These are phyloP conservation scores for Saccharomyces hybrid DNA, from an alignment of 1,139 yeast genomes.

Conservation along the genomic window DNA sequence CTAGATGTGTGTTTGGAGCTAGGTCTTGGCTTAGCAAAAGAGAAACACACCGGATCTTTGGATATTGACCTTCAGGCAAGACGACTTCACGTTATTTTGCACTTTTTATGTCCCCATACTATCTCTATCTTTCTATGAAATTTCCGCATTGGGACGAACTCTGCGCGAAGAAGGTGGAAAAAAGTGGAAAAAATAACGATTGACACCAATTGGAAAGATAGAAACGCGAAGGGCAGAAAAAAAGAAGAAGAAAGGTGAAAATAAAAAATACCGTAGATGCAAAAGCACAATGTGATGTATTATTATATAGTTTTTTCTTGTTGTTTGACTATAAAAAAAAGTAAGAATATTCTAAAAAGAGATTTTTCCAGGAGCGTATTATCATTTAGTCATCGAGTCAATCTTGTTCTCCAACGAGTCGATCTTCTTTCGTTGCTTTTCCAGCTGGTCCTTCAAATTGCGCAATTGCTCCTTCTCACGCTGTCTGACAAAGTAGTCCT, in stretches of 20 bases:
- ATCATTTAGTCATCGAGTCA: constrained; percentile 14
- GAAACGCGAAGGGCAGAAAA: background rate
- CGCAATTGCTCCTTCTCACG: constrained; percentile 57
- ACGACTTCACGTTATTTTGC: background rate
- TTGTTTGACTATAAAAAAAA: background rate
- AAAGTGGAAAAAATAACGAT: background rate
- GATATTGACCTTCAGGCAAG: background rate
- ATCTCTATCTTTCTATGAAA: background rate
- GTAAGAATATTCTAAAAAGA: background rate
- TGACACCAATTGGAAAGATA: background rate
- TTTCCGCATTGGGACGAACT: background rate
- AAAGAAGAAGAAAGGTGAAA: background rate
- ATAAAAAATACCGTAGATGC: background rate
- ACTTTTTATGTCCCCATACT: background rate
- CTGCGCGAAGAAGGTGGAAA: background rate
- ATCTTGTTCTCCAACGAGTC: constrained; percentile 34
- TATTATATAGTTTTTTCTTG: background rate
- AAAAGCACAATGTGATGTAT: background rate
- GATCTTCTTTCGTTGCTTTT: constrained; percentile 41
- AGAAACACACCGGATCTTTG: background rate
- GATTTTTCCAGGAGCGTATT: background rate
- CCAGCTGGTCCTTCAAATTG: constrained; percentile 43
- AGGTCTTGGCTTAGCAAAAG: background rate
- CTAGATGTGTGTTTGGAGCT: background rate
- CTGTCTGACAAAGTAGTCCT: constrained; percentile 53